Evolutionary conservation across 2,329 filamentous ascomycete species (phyloP).

Genomic region (Trichoderma arundinaceum): DNA sequence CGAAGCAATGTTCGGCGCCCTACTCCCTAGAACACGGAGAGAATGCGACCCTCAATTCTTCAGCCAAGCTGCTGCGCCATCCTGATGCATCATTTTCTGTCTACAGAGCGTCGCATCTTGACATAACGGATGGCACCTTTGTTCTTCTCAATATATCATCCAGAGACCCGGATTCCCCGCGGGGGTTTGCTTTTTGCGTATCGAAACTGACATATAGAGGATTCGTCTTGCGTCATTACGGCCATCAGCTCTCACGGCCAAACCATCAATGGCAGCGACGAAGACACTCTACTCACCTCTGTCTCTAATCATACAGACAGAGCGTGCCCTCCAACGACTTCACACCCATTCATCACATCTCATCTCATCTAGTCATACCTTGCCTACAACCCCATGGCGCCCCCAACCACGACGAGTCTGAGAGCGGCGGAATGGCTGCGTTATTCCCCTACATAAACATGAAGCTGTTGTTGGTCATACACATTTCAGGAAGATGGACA

Average conservation of each 20-base stretch:
- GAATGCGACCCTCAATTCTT: neutral
- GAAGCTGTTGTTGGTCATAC: constrained; percentile 15
- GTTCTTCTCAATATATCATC: too few species aligned
- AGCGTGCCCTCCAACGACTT: too few species aligned
- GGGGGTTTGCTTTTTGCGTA: too few species aligned
- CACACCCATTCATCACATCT: neutral
- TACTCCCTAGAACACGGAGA: neutral
- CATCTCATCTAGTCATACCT: too few species aligned
- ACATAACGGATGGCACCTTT: too few species aligned
- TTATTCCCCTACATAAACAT: neutral
- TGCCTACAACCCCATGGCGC: neutral
- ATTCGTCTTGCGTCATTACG: too few species aligned
- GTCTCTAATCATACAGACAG: too few species aligned
- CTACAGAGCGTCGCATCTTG: neutral
- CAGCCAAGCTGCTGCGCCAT: constrained; percentile 1
- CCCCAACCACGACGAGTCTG: neutral
- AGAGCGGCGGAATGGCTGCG: neutral
- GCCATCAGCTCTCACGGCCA: too few species aligned
- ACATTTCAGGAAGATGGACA: neutral
- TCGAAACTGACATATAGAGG: too few species aligned
- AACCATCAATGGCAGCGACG: too few species aligned
- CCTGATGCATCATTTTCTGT: constrained; percentile 3
- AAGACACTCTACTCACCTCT: too few species aligned
- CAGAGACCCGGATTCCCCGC: too few species aligned
- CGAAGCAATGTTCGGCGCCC: neutral